phyloP scores from a whole-genome alignment of 2,329 filamentous ascomycete genomes.

The Exophiala sideris region DNA sequence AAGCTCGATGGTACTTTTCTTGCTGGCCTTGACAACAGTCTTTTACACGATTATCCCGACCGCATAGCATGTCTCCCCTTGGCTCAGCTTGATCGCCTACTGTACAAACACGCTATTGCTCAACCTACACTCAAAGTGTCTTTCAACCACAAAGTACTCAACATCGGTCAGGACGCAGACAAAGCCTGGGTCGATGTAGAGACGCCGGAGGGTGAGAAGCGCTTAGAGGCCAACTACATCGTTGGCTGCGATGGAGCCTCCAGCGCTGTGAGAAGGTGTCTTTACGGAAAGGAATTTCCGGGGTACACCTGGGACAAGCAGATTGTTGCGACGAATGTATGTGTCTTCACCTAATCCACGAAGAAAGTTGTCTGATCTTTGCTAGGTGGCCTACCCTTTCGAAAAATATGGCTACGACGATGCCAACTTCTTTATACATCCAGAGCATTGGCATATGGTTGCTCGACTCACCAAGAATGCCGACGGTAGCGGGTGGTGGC shows the following conservation, averaged over 20 bases:
- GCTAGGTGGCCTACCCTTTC: slow-evolving; percentile 22
- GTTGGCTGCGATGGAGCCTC: slow-evolving; percentile 41
- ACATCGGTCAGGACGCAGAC: slow-evolving; percentile 23
- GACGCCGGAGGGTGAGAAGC: slow-evolving; percentile 21
- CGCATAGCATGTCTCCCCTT: slow-evolving; percentile 46
- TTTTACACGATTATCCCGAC: slow-evolving; percentile 30
- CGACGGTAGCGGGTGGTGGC: slow-evolving; percentile 54
- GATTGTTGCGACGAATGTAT: slow-evolving; percentile 27
- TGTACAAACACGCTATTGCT: slow-evolving; percentile 39
- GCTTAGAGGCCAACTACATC: slow-evolving; percentile 40
- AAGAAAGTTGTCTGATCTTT: not conserved
- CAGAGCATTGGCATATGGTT: slow-evolving; percentile 61
- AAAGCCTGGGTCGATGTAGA: slow-evolving; percentile 25
- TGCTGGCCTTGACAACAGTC: slow-evolving; percentile 26
- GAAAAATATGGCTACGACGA: slow-evolving; percentile 27
- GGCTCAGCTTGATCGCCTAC: slow-evolving; percentile 41
- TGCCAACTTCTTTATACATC: slow-evolving; percentile 56
- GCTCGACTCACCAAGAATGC: slow-evolving; percentile 55
- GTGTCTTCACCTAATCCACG: not conserved
- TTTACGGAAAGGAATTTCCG: slow-evolving; percentile 25
- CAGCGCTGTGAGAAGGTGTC: slow-evolving; percentile 25
- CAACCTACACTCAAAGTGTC: slow-evolving; percentile 36
- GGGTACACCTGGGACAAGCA: slow-evolving; percentile 27
- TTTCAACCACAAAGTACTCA: slow-evolving; percentile 44
- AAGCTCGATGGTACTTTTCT: slow-evolving; percentile 39